Percentiles rank a stretch among this genome's conserved stretches.
phyloP scores from a whole-genome alignment of 2,329 filamentous ascomycete species.

The Trichophyton benhamiae region DNA sequence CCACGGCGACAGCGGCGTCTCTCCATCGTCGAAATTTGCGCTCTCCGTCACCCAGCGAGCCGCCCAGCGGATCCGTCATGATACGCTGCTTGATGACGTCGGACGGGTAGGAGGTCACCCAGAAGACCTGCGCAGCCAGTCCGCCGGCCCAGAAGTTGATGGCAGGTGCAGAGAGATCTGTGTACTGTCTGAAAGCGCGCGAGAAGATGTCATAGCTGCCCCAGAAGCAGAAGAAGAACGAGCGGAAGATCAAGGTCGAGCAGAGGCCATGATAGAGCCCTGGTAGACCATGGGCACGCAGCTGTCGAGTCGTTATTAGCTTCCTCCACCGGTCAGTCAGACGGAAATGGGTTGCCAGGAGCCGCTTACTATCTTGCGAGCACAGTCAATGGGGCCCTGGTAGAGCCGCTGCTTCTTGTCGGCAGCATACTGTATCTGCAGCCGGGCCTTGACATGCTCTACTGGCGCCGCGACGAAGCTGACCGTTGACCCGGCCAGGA shows the following conservation, averaged over 20 bases:
- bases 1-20: slow-evolving; percentile 66
- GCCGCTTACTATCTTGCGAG: slow-evolving; percentile 45
- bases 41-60: slow-evolving; percentile 52
- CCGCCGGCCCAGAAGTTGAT: slow-evolving; percentile 98
- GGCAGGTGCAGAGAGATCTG: slow-evolving; percentile 58
- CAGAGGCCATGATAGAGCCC: slow-evolving; percentile 78
- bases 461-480: slow-evolving; percentile 87
- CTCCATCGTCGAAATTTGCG: slow-evolving; percentile 63
- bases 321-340: too few species aligned
- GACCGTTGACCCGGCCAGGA: slow-evolving; percentile 78
- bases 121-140: slow-evolving; percentile 84
- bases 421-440: slow-evolving; percentile 88
- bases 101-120: slow-evolving; percentile 80
- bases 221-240: slow-evolving; percentile 99
- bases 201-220: slow-evolving; percentile 82
- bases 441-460: slow-evolving; percentile 84
- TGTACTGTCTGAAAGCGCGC: slow-evolving; percentile 52
- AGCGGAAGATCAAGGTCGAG: slow-evolving; percentile 77
- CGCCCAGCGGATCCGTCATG: slow-evolving; percentile 86
- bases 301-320: slow-evolving; percentile 18
- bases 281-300: slow-evolving; percentile 53
- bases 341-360: background rate
- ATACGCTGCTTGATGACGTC: slow-evolving; percentile 93
- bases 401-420: slow-evolving; percentile 68
- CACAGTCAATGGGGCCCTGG: slow-evolving; percentile 74